Evolutionary conservation across 2,329 filamentous ascomycete species (phyloP), one percentile per base, ranked within the genome.

Genomic region (Aspergillus hiratsukae): DNA sequence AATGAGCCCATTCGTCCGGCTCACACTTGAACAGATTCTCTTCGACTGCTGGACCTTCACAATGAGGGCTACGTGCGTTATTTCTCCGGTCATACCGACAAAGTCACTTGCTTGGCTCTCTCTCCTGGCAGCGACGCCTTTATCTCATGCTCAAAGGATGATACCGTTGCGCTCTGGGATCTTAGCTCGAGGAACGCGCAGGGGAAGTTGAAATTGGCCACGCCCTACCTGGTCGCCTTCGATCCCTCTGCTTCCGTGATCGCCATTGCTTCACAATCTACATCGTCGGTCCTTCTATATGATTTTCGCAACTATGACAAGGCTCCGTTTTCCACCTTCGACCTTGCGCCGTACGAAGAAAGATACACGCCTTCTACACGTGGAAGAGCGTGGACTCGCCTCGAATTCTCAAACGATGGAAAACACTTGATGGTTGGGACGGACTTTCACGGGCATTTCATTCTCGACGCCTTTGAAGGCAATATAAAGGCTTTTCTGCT

Each of bases 1-100:
- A 9, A 49, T n/a, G 6, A 8, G 29, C 11, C 17, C 4, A 14
- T 45, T 21, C 4, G 17, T 50, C 41, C 37, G 43, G 19, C 48
- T 48, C 40, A 51, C 50, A 60, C 10, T 28, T 7, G 4, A 31
- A 19, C 50, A 76, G 78, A 91, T 85, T 67, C 95, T 89, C 63
- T 87, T 86, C 71, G 97, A 89, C 76, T 88, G 91, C 60, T 95
- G 85, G 55, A 96, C 88, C 69, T 78, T 11, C 94, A 99, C 75
- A 94, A 97, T 74, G 97, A 97, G 76, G 89, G 88, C 57, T 99
- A 96, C 73, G 89, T 97, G 60, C 89, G 94, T 60, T 99, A 99
- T 76, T 99, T 97, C 72, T 87, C 90, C 59, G 94, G 93, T 51
- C 94, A 99, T 73, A 88, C 89, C 45, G 87, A 84, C 57, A 81